Evolutionary conservation across 2,329 filamentous ascomycete species (phyloP), one percentile per base, ranked within the genome.

Genomic region (Escovopsis weberi): DNA sequence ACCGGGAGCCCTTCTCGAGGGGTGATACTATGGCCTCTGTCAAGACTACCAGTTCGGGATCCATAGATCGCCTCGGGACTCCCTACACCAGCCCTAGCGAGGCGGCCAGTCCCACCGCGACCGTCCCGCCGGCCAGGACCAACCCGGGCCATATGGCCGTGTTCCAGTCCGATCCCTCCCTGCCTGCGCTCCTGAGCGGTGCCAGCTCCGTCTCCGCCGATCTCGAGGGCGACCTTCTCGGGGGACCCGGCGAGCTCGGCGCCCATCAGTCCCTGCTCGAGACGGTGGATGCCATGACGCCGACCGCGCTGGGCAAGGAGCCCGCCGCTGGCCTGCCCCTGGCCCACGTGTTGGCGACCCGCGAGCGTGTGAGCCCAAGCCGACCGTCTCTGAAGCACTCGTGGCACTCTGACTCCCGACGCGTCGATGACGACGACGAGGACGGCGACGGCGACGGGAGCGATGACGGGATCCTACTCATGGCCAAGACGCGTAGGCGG

Each of bases 171-270:
- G 76, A 80, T 41, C 76, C 75, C 0, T 81, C 77, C 5, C 59
- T 81, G 3, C 77, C 77, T 10, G 75, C 76, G 6, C 60, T 80
- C 7, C 63, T 80, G 10, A 80, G 76, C 44, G 74, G 76, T 10
- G 74, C 75, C 8, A 79, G 75, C 52, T 81, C 77, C 2, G 68
- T 80, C 9, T 80, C 75, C 12, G 74, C 72, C 1, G 77, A 80
- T 49, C 62, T 71, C 19, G 77, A 81, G 47, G 73, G 69, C 1
- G 77, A 80, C 39, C 73, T 78, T 34, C 60, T 78, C 3, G 60
- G 68, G 42, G 64, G 60, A 19, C 72, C 71, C 9, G 69, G 67
- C 5, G 59, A 65, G 6, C 60, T 72, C 6, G 61, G 61, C 39
- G 51, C 46, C 4, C 61, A 62, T 15, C 58, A 64, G 2, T 61